Evolutionary conservation across 1,139 yeast genomes (phyloP).

Genomic region (Zygoascus sp.): DNA sequence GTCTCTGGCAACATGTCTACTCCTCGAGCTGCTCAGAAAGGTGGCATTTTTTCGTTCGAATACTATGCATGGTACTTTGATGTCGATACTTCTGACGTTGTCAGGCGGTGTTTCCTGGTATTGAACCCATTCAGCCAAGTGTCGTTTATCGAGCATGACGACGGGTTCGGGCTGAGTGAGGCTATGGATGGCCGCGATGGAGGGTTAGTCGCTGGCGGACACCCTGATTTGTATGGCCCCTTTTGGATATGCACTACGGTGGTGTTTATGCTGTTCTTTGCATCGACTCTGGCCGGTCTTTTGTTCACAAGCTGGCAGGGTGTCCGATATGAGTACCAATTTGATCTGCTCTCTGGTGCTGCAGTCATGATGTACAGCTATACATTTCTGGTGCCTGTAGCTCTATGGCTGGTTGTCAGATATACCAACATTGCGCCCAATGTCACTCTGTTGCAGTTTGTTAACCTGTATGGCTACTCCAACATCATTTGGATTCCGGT

Average conservation of each 20-base stretch:
- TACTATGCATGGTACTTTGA: slow-evolving; percentile 60
- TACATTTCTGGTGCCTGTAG: slow-evolving; percentile 57
- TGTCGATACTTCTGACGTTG: slow-evolving; percentile 57
- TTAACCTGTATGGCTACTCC: slow-evolving; percentile 73
- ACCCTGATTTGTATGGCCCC: slow-evolving; percentile 70
- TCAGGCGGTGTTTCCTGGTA: slow-evolving; percentile 34
- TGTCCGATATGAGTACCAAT: slow-evolving; percentile 51
- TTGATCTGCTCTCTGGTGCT: slow-evolving; percentile 60
- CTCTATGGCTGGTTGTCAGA: slow-evolving; percentile 47
- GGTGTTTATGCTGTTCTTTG: slow-evolving; percentile 65
- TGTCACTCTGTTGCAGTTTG: slow-evolving; percentile 40
- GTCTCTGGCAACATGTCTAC: slow-evolving; percentile 15
- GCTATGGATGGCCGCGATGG: slow-evolving; percentile 33
- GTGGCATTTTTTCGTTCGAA: slow-evolving; percentile 51
- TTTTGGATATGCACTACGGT: slow-evolving; percentile 82
- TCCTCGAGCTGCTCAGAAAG: slow-evolving; percentile 20
- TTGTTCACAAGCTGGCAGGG: slow-evolving; percentile 42
- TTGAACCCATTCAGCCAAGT: slow-evolving; percentile 32
- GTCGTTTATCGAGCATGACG: slow-evolving; percentile 34
- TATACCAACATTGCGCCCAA: slow-evolving; percentile 37
- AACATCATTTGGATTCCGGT: slow-evolving; percentile 78
- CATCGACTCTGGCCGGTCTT: slow-evolving; percentile 60
- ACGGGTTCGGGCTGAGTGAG: slow-evolving; percentile 25
- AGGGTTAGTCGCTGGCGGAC: slow-evolving; percentile 29
- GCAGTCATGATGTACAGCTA: slow-evolving; percentile 69